Evolutionary conservation across 495 filamentous ascomycete genomes (phyloP).

Genomic region (Lichina pygmaea): DNA sequence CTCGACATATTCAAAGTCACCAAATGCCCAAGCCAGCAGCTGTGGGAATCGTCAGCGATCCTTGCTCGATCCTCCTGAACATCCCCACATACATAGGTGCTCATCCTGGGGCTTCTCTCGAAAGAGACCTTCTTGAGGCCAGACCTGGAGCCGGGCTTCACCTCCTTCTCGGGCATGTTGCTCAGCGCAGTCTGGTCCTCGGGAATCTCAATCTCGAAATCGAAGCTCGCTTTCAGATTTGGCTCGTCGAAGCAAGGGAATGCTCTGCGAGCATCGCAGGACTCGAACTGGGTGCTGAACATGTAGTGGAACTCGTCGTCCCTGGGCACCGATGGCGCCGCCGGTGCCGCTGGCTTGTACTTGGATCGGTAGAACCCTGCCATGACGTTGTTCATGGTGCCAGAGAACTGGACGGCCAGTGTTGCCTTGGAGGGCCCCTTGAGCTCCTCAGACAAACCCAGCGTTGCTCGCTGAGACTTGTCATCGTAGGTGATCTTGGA

Average conservation of each 20-base stretch:
- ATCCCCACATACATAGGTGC: conserved; percentile 40
- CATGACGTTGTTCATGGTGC: conserved; percentile 82
- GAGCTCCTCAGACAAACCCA: conserved; percentile 43
- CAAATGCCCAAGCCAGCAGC: conserved; percentile 83
- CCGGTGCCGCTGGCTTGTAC: conserved; percentile 54
- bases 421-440: conserved; percentile 29
- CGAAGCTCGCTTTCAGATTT: conserved; percentile 85
- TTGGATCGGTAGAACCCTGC: conserved; percentile 87
- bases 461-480: conserved; percentile 47
- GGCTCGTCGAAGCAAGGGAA: conserved; percentile 98
- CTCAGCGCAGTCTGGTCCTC: conserved; percentile 65
- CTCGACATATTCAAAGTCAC: conserved; percentile 92
- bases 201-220: conserved; percentile 75
- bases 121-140: conserved; percentile 61
- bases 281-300: conserved; percentile 93
- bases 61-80: neutral
- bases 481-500: conserved; percentile 44
- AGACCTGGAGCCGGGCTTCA: conserved; percentile 25
- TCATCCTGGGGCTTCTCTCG: conserved; percentile 75
- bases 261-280: conserved; percentile 76
- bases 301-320: conserved; percentile 69
- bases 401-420: conserved; percentile 52
- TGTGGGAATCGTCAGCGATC: conserved; percentile 7
- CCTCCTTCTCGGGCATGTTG: conserved; percentile 71
- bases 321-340: conserved; percentile 43